phyloP scores from a whole-genome alignment of 2,329 filamentous ascomycete genomes.

The Cadophora sp. region DNA sequence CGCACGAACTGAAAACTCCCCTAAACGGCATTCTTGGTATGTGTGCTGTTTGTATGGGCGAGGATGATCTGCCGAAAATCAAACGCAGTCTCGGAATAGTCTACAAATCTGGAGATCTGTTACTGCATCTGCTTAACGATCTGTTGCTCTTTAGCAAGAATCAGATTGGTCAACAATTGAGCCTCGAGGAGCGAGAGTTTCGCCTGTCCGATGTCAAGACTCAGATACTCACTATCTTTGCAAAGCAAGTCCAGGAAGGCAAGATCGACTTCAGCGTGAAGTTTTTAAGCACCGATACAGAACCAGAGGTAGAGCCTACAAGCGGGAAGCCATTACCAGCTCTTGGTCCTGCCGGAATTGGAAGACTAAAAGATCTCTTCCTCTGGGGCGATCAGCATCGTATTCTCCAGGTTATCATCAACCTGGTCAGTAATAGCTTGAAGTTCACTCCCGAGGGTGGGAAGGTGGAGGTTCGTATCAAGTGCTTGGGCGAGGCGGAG shows the following conservation, averaged over 20 bases:
- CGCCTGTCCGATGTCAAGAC: conserved; percentile 81
- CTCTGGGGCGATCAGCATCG: conserved; percentile 93
- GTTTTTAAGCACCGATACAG: conserved; percentile 64
- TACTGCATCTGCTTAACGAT: conserved; percentile 88
- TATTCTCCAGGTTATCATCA: conserved; percentile 92
- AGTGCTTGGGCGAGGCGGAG: conserved; percentile 67
- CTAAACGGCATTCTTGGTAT: conserved; percentile 96
- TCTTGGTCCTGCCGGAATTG: conserved; percentile 56
- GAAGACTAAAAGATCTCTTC: conserved; percentile 43
- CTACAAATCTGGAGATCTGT: conserved; percentile 85
- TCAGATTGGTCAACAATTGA: conserved; percentile 85
- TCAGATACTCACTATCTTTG: conserved; percentile 85
- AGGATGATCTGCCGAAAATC: conserved; percentile 78
- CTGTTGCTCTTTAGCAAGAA: conserved; percentile 94
- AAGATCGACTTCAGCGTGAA: conserved; percentile 75
- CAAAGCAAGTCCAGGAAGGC: conserved; percentile 85
- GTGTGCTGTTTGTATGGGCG: conserved; percentile 91
- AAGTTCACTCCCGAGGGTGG: conserved; percentile 87
- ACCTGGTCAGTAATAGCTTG: conserved; percentile 87
- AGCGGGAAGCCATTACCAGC: conserved; percentile 54
- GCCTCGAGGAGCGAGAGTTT: conserved; percentile 85
- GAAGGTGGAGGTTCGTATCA: conserved; percentile 77
- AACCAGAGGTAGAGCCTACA: conserved; percentile 26
- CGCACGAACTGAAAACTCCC: conserved; percentile 86
- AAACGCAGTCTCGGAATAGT: conserved; percentile 86